Base-by-base conservation (phyloP, 805 yeast genomes). In the Yamadazyma sp. region DNA sequence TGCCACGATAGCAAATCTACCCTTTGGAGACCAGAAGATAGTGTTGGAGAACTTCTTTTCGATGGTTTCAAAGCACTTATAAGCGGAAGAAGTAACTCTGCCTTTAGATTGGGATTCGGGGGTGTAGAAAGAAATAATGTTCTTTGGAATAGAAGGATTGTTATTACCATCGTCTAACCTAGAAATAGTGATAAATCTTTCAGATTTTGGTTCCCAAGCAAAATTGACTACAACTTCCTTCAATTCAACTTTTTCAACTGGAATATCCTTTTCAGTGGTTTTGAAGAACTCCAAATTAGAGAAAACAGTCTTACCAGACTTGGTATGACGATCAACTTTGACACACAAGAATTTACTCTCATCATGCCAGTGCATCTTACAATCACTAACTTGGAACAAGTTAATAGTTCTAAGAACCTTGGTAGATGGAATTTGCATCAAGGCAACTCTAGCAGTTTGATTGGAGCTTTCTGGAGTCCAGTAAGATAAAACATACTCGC, bases 401-500 rank as follows among this genome's bases (percentile, higher is more conserved):
- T 91, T 90, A 52, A 91, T 82, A 42, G 96, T 85, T 76, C 97
- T 85, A 45, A 93, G 64, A 32, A 89, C 80, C 60, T 80, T 75
- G 61, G 83, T 85, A 18, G 88, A 73, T 42, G 96, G 95, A 38
- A 90, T 77, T 54, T 86, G 88, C 80, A 93, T 82, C 46, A 93
- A 67, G 16, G 95, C 78, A 41, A 91, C 98, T 62, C 95, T 84
- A 19, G 99, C 97, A 30, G 96, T 84, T 71, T 90, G 96, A 64
- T 93, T 91, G 46, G 75, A 63, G 37, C 80, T 69, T 70, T 93
- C 99, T 38, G 99, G 99, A 32, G 96, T 89, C 99, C 99, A 93
- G 71, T 83, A 93, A 21, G 95, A 81, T 50, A 93, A 73, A 23
- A 89, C 67, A 52, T 82, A 82, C 40, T 81, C 80, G 37, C 74